These are phyloP conservation scores for Saccharomyces hybrid DNA, from an alignment of 1,139 yeast species.

Conservation along the genomic window DNA sequence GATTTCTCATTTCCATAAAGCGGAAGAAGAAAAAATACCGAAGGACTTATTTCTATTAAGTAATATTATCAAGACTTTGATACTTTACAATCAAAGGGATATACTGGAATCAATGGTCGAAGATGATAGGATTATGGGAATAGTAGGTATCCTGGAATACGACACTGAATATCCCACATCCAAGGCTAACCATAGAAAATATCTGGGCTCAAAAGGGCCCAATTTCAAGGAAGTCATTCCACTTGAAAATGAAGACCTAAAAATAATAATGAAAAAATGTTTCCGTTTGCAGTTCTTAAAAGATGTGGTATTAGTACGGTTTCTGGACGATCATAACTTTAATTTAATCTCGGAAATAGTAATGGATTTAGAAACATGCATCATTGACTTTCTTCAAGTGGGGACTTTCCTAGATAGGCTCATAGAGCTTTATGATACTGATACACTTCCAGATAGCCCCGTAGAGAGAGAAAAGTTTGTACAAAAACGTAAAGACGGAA, in stretches of 20 bases:
- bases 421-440: slow-evolving; percentile 45
- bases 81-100: slow-evolving; percentile 63
- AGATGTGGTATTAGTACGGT: slow-evolving; percentile 77
- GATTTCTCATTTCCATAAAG: slow-evolving; percentile 43
- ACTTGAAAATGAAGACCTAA: slow-evolving; percentile 42
- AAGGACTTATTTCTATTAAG: slow-evolving; percentile 56
- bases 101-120: slow-evolving; percentile 61
- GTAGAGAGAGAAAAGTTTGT: slow-evolving; percentile 12
- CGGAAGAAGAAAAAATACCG: slow-evolving; percentile 47
- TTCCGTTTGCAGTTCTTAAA: slow-evolving; percentile 71
- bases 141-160: slow-evolving; percentile 82
- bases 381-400: slow-evolving; percentile 58
- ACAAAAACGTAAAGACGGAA: slow-evolving; percentile 57
- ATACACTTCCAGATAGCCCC: slow-evolving; percentile 1
- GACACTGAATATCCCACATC: slow-evolving; percentile 76
- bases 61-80: slow-evolving; percentile 60
- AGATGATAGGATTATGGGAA: slow-evolving; percentile 53
- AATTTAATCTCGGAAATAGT: slow-evolving; percentile 44
- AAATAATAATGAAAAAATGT: slow-evolving; percentile 59
- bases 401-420: slow-evolving; percentile 44
- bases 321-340: slow-evolving; percentile 73
- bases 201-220: slow-evolving; percentile 45
- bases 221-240: slow-evolving; percentile 70
- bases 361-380: slow-evolving; percentile 31
- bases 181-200: slow-evolving; percentile 74